Evolutionary conservation across 2,329 filamentous ascomycete species (phyloP), one percentile per base, ranked within the genome.

Genomic region (Biscogniauxia mediterranea): DNA sequence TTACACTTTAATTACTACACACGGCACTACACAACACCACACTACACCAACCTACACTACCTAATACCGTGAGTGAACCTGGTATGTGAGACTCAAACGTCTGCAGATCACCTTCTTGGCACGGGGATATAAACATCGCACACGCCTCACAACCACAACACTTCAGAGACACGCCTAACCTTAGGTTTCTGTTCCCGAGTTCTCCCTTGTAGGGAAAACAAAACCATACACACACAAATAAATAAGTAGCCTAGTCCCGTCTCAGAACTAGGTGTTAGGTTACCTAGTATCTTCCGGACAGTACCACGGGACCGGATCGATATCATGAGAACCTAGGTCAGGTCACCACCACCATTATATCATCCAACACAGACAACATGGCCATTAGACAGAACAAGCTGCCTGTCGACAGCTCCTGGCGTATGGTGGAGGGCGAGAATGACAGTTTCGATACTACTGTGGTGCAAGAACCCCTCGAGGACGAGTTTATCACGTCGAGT

Each of bases 361-460:
- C 4, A 46, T n/a, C 38, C 15, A n/a, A 46, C 17, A 15, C 38
- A 46, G 11, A 46, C 38, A 61, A 38, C 38, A 71, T 72, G 70
- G 65, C 63, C 60, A 66, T 66, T 2, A 67, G 64, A 54, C 61
- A 63, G 57, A 61, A 63, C 19, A 58, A 64, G 17, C 69, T 80
- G 17, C 78, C 79, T 42, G 77, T 84, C 51, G 82, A 84, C 64
- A 80, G 81, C 65, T 86, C 84, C 20, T 87, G 84, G 84, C 84
- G 84, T 66, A 79, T 87, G 75, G 83, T 87, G 13, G 84, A 81
- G 58, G 76, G 79, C 69, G 84, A 86, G 59, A 81, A 86, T 70
- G 84, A 86, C 69, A 85, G 83, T 68, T 86, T 86, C 70, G 84
- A 85, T 66, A 85, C 83, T 5, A 80, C 80, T 9, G 76, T 85